Evolutionary conservation across 2,329 filamentous ascomycete genomes (phyloP), one percentile per base, ranked within the genome.

Genomic region (Periconia sp.): DNA sequence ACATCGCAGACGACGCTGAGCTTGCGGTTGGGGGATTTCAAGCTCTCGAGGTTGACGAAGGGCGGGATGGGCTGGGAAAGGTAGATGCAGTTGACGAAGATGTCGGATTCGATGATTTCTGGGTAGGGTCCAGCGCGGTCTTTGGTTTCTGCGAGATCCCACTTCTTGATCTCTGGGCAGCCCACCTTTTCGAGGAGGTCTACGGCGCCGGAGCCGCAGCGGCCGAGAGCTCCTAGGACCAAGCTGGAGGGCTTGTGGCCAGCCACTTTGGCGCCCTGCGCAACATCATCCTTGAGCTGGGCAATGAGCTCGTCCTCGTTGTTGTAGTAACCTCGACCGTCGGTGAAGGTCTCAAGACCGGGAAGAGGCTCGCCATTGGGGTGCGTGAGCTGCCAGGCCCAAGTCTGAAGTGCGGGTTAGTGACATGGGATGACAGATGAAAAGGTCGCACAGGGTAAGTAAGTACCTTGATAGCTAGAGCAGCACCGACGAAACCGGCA

Each of bases 161-260:
- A 88, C 74, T 85, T 79, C 55, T 86, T 74, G 65, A 96, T 88
- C 19, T 85, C 82, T 14, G 85, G 81, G 47, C 93, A 81, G 53
- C 92, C 92, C 14, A 87, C 87, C 75, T 87, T 86, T 63, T 85
- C 79, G 73, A 89, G 90, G 54, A 93, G 80, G 64, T 96, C 89
- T 37, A 93, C 86, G 18, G 92, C 92, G 57, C 93, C 93, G 44
- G 83, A 85, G 52, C 92, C 92, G 70, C 92, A 97, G 61, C 92
- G 86, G 41, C 90, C 88, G n/a, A 89, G 80, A 9, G 71, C 72
- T 13, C 93, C 93, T 59, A 97, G 93, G 49, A 97, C 86, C 55
- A 97, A 84, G 55, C 92, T 85, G 58, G 84, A 84, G 5, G 92
- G 92, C 63, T 83, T 78, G 59, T 81, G 82, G 46, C 89, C 89